These are phyloP conservation scores for Pseudozyma thailandica DNA, from an alignment of 1,284 basidiomycete species.

Conservation along the genomic window DNA sequence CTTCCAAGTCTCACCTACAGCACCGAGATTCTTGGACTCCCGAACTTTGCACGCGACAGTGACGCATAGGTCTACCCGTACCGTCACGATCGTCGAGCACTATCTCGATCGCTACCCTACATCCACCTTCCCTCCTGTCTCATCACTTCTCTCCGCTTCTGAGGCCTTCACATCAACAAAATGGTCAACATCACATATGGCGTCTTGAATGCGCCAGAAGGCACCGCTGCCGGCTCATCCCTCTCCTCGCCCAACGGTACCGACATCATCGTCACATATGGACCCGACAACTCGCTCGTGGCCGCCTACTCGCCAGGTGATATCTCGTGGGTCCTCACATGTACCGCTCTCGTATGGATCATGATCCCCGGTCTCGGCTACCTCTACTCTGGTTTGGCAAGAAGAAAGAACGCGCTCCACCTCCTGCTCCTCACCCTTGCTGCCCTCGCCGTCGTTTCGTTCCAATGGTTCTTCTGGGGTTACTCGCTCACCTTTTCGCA, in stretches of 20 bases:
- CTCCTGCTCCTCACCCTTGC: constrained; percentile 71
- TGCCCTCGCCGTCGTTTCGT: constrained; percentile 61
- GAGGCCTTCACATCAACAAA: constrained; percentile 1
- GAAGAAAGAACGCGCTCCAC: constrained; percentile 74
- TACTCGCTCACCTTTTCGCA: constrained; percentile 71
- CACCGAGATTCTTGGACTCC: no score
- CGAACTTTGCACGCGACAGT: no score
- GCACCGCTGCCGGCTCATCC: constrained; percentile 18
- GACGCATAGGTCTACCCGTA: no score
- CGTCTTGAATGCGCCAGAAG: constrained; percentile 32
- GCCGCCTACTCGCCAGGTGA: constrained; percentile 54
- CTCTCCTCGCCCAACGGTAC: constrained; percentile 44
- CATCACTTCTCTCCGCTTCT: neutral
- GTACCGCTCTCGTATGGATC: constrained; percentile 79
- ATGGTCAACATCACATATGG: constrained; percentile 61
- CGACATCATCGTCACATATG: constrained; percentile 64
- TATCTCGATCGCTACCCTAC: neutral
- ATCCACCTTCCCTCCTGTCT: neutral
- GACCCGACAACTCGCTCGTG: constrained; percentile 39
- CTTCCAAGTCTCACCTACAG: no score
- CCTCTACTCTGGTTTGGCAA: constrained; percentile 86
- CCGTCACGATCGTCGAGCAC: no score
- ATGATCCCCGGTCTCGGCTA: constrained; percentile 77
- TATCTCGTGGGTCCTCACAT: constrained; percentile 74
- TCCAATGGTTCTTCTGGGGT: constrained; percentile 74